Percentiles rank a stretch among this genome's conserved stretches.
Conservation (phyloP, 2,329 filamentous ascomycete species). For the Alternaria infectoria region DNA sequence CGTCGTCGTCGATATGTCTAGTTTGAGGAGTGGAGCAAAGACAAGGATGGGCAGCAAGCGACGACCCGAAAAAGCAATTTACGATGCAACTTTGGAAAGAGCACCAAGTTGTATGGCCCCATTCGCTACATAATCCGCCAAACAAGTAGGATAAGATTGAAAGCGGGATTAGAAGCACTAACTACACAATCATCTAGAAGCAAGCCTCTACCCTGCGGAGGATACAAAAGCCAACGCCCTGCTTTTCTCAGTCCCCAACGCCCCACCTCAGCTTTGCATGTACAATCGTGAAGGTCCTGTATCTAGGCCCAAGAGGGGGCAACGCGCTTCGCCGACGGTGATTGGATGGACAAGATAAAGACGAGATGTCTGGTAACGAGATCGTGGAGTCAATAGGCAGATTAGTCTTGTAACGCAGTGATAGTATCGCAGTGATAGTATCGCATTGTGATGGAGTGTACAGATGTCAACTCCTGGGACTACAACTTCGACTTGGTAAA, state of each 20-base stretch:
- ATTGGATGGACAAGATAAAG: neutral
- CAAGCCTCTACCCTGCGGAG: neutral
- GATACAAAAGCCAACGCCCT: neutral
- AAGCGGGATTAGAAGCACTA: neutral
- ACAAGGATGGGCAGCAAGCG: neutral
- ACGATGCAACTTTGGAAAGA: neutral
- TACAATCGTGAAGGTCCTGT: neutral
- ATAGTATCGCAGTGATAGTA: neutral
- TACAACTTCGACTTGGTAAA: neutral
- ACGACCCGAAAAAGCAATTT: neutral
- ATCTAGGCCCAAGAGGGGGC: neutral
- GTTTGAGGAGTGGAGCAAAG: neutral
- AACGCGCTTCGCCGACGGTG: neutral
- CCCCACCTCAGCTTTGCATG: neutral
- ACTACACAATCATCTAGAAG: neutral
- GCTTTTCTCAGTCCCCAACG: fast-evolving
- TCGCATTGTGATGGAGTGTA: neutral
- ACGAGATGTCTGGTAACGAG: neutral
- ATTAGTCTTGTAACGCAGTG: neutral
- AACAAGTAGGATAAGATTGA: neutral
- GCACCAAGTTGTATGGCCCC: no score
- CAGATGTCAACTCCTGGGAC: neutral
- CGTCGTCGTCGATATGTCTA: neutral
- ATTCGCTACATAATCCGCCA: neutral
- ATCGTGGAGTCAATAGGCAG: neutral